Conservation (phyloP, 106 monocot genomes). For the Acorus calamus region DNA sequence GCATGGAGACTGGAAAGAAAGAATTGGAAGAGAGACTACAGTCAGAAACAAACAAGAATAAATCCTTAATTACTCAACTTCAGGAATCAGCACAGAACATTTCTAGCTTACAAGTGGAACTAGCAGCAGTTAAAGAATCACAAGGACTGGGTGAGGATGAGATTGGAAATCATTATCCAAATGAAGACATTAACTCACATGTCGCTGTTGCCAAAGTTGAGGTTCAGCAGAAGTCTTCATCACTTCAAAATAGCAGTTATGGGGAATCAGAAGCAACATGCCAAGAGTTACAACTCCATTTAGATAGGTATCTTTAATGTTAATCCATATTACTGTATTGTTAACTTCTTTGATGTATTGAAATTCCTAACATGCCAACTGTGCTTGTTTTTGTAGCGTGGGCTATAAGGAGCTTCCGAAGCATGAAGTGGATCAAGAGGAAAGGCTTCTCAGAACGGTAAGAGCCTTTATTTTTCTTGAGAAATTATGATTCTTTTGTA, state of each 20-base stretch:
- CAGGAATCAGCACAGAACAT: conserved; percentile 24
- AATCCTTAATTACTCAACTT: conserved; percentile 15
- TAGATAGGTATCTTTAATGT: conserved; percentile 30
- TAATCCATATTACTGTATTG: too few relatives aligned
- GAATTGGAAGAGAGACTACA: conserved; percentile 12
- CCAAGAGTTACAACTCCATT: conserved; percentile 31
- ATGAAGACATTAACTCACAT: conserved; percentile 19
- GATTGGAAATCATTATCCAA: conserved; percentile 20
- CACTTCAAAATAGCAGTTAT: conserved; percentile 24
- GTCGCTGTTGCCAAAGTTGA: conserved; percentile 23
- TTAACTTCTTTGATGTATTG: too few relatives aligned
- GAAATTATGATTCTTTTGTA: too few relatives aligned
- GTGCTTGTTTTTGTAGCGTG: conserved; percentile 14
- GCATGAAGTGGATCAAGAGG: conserved; percentile 17
- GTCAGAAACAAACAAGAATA: conserved; percentile 10
- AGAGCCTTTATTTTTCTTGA: conserved; percentile 10
- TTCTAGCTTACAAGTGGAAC: conserved; percentile 21
- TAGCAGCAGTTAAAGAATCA: conserved; percentile 18
- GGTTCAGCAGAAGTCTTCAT: conserved; percentile 15
- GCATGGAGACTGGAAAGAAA: conserved; percentile 9
- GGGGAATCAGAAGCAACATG: conserved; percentile 32
- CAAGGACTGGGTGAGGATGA: conserved; percentile 12
- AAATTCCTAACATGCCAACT: too few relatives aligned
- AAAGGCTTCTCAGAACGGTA: conserved; percentile 45
- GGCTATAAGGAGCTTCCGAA: conserved; percentile 19